Evolutionary conservation across 2,329 filamentous ascomycete genomes (phyloP).

Genomic region (Claviceps spartinae): DNA sequence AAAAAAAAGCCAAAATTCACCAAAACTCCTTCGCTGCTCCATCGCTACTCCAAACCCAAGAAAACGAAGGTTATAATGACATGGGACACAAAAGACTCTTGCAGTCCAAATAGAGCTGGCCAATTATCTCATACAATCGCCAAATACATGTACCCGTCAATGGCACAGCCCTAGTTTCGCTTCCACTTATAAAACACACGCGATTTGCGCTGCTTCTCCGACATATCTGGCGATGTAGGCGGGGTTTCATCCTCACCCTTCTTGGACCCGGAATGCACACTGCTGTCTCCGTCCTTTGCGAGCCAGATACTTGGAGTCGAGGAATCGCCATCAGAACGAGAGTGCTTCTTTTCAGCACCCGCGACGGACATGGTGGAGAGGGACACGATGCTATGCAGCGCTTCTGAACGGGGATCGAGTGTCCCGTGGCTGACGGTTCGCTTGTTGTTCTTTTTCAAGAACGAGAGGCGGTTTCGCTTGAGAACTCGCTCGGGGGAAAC

Average conservation of each 20-base stretch:
- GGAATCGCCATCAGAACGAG: slow-evolving; percentile 9
- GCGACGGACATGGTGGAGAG: slow-evolving; percentile 16
- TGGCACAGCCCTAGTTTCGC: neutral
- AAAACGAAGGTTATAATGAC: neutral
- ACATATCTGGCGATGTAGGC: slow-evolving; percentile 22
- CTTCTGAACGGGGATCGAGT: slow-evolving; percentile 24
- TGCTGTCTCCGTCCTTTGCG: slow-evolving; percentile 27
- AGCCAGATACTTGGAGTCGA: slow-evolving; percentile 17
- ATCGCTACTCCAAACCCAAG: neutral
- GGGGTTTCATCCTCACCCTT: slow-evolving; percentile 20
- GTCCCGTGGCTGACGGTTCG: slow-evolving; percentile 33
- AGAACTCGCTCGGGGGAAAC: slow-evolving; percentile 29
- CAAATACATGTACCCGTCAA: neutral
- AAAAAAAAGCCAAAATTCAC: neutral
- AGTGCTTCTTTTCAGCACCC: slow-evolving; percentile 11
- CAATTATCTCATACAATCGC: slow-evolving; percentile 7
- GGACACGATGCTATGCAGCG: slow-evolving; percentile 20
- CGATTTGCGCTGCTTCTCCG: slow-evolving; percentile 16
- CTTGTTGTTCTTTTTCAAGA: slow-evolving; percentile 33
- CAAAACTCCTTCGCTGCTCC: slow-evolving; percentile 12
- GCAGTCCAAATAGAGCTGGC: neutral
- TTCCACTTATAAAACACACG: slow-evolving; percentile 8
- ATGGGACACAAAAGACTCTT: neutral
- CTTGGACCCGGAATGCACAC: slow-evolving; percentile 15
- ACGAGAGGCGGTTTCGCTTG: slow-evolving; percentile 30